Evolutionary conservation across 2,329 filamentous ascomycete species (phyloP).

Genomic region (Colletotrichum spinosum): DNA sequence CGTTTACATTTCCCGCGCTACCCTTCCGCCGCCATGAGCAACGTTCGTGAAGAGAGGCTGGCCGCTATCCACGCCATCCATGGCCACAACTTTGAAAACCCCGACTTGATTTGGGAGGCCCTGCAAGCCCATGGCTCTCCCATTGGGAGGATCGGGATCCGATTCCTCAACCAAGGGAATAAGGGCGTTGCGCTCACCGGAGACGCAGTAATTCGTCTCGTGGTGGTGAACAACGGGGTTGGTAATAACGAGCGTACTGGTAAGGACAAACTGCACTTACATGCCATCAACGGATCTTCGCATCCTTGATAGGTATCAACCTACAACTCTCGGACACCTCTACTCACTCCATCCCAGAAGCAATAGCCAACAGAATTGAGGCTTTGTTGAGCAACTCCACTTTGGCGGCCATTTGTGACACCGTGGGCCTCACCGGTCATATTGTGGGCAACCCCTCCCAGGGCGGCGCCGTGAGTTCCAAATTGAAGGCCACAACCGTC

Average conservation of each 20-base stretch:
- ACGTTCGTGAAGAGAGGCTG: too few relatives aligned
- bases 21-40: too few relatives aligned
- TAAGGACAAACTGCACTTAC: too few relatives aligned
- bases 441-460: neutral
- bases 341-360: neutral
- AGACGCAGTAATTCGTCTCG: neutral
- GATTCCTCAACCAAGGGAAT: neutral
- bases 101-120: neutral
- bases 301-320: neutral
- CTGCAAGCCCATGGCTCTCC: neutral
- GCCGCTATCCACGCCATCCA: too few relatives aligned
- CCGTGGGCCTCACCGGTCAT: neutral
- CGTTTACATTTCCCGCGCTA: too few relatives aligned
- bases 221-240: neutral
- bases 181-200: neutral
- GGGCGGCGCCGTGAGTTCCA: neutral
- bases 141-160: neutral
- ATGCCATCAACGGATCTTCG: too few relatives aligned
- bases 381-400: too few relatives aligned
- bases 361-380: neutral
- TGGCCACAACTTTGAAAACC: too few relatives aligned
- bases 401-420: neutral
- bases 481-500: neutral
- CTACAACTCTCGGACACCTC: neutral
- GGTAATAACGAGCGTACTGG: too few relatives aligned